phyloP scores from a whole-genome alignment of 345 rosid species.

The Rhizophora apiculata region DNA sequence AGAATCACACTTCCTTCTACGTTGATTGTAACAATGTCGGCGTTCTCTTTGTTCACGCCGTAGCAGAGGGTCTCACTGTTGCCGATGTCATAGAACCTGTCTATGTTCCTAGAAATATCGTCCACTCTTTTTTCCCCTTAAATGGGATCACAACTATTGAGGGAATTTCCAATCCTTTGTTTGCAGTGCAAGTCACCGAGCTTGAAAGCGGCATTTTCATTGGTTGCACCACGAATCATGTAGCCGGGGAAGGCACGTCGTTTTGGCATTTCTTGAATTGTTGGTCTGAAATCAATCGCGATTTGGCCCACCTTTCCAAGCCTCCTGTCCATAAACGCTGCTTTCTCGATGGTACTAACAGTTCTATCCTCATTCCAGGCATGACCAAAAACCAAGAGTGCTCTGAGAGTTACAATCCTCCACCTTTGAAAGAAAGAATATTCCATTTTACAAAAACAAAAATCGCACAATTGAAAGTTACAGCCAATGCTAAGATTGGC shows the following conservation, averaged over 20 bases:
- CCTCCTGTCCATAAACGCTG: constrained; percentile 13
- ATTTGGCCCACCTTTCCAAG: constrained; percentile 5
- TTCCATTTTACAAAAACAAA: constrained; percentile 35
- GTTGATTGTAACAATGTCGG: constrained; percentile 31
- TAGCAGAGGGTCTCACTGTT: constrained; percentile 25
- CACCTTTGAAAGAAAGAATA: constrained; percentile 15
- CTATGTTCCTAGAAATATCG: constrained; percentile 21
- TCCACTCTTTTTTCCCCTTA: constrained; percentile 41
- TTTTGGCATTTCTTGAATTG: constrained; percentile 46
- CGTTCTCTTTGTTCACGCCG: constrained; percentile 33
- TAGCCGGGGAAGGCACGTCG: constrained; percentile 33
- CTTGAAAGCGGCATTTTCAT: constrained; percentile 41
- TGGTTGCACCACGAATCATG: constrained; percentile 39
- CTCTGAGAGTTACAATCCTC: neutral
- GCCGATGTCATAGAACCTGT: constrained; percentile 21
- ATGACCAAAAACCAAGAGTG: neutral
- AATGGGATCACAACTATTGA: constrained; percentile 31
- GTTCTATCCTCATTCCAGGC: constrained; percentile 17
- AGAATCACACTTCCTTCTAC: constrained; percentile 9
- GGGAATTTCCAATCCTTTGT: constrained; percentile 35
- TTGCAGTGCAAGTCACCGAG: constrained; percentile 47
- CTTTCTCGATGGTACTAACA: constrained; percentile 6
- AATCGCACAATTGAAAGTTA: constrained; percentile 37
- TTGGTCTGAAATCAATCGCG: constrained; percentile 41
- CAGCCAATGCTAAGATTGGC: constrained; percentile 33